Conservation (phyloP, 139 green algal species). For the Chlorella sp. region DNA sequence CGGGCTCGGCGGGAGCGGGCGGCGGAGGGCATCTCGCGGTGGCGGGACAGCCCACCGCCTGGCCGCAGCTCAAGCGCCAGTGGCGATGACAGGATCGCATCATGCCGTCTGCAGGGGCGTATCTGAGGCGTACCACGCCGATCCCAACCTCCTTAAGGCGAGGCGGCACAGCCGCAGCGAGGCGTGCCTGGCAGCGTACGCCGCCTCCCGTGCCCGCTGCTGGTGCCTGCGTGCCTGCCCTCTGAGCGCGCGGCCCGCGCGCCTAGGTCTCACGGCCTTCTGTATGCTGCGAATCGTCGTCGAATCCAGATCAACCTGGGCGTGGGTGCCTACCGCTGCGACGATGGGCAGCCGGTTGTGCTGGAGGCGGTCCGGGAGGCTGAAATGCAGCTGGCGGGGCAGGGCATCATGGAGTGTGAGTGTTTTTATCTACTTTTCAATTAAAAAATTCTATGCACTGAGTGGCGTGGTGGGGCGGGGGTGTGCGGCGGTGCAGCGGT, state of each 20-base stretch:
- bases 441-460: no score
- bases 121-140: no score
- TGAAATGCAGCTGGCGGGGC: slow-evolving; percentile 70
- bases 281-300: background rate
- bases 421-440: no score
- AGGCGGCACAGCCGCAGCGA: background rate
- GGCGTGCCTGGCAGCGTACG: background rate
- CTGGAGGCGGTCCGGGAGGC: slow-evolving; percentile 83
- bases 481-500: no score
- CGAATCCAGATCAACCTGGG: background rate
- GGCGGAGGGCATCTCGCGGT: no score
- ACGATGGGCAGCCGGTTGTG: slow-evolving; percentile 85
- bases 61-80: no score
- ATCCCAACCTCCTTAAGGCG: slow-evolving; percentile 6
- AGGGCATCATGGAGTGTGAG: slow-evolving; percentile 85
- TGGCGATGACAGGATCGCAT: no score
- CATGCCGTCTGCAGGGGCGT: no score
- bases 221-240: slow-evolving; percentile 15
- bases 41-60: no score
- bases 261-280: background rate
- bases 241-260: background rate
- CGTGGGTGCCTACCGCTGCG: slow-evolving; percentile 82
- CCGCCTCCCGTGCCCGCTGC: background rate
- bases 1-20: no score
- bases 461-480: no score